Percentiles rank a stretch among this genome's conserved stretches.
Conservation (phyloP, 371 early-diverging fungal species). For the Saksenaea oblongispora region DNA sequence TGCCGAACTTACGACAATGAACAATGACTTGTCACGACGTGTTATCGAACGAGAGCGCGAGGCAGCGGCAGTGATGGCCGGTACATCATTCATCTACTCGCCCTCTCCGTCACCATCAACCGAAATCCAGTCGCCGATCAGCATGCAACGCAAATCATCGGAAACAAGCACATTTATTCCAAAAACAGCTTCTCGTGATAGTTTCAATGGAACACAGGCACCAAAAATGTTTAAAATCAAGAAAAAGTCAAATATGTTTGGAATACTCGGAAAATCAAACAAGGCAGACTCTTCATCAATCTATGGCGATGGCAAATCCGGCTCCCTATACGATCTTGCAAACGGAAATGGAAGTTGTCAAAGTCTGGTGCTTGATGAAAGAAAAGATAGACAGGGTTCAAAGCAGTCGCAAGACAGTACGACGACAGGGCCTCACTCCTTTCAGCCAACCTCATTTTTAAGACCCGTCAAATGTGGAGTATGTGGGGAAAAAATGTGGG, state of each 20-base stretch:
- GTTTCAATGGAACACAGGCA: slow-evolving; percentile 28
- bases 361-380: slow-evolving; percentile 8
- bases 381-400: slow-evolving; percentile 12
- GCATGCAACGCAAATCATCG: slow-evolving; percentile 18
- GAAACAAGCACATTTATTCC: slow-evolving; percentile 17
- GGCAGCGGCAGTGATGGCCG: slow-evolving; percentile 40
- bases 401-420: slow-evolving; percentile 23
- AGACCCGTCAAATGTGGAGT: slow-evolving; percentile 71
- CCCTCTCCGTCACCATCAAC: slow-evolving; percentile 29
- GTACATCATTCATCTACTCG: slow-evolving; percentile 16
- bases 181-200: slow-evolving; percentile 24
- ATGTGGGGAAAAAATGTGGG: slow-evolving; percentile 82
- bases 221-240: slow-evolving; percentile 39
- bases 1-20: slow-evolving; percentile 55
- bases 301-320: not conserved
- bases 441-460: slow-evolving; percentile 52
- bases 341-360: slow-evolving; percentile 13
- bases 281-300: not conserved
- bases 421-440: slow-evolving; percentile 42
- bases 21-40: slow-evolving; percentile 58
- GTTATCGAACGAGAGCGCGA: slow-evolving; percentile 50
- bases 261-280: slow-evolving; percentile 4
- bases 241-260: not conserved
- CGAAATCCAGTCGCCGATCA: slow-evolving; percentile 15
- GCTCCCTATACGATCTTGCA: not conserved